Percentiles rank a stretch among this genome's conserved stretches.
These are phyloP conservation scores for Luffa aegyptiaca DNA, from an alignment of 306 rosid species.

Conservation along the genomic window DNA sequence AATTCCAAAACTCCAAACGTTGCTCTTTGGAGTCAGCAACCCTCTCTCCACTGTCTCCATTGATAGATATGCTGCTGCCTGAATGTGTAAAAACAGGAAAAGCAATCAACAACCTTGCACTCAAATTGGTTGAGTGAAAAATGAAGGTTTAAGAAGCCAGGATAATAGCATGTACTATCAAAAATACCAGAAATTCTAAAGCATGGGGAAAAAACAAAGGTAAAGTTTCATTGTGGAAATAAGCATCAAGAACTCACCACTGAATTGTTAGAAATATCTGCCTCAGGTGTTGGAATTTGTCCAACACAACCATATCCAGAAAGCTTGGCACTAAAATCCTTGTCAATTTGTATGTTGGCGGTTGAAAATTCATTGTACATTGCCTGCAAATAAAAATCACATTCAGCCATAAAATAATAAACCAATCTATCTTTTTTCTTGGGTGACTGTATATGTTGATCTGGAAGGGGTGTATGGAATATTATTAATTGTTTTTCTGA, in stretches of 20 bases:
- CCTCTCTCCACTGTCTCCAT: slow-evolving; percentile 93
- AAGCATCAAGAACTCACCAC: slow-evolving; percentile 40
- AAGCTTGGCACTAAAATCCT: slow-evolving; percentile 98
- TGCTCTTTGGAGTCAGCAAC: slow-evolving; percentile 95
- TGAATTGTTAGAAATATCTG: slow-evolving; percentile 68
- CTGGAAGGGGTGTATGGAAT: not conserved
- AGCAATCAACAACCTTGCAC: not conserved
- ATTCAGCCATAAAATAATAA: slow-evolving; percentile 26
- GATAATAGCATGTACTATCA: not conserved
- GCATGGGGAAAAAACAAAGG: not conserved
- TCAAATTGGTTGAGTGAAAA: not conserved
- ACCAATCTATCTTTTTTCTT: not conserved
- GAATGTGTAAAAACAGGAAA: slow-evolving; percentile 14
- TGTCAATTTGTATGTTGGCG: slow-evolving; percentile 87
- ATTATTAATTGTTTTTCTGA: not conserved
- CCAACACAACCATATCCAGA: slow-evolving; percentile 98
- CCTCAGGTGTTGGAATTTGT: slow-evolving; percentile 53
- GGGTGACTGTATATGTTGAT: not conserved
- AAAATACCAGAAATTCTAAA: not conserved
- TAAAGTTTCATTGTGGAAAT: not conserved
- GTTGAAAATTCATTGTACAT: slow-evolving; percentile 96
- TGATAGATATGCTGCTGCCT: slow-evolving; percentile 90
- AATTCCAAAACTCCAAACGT: slow-evolving; percentile 91
- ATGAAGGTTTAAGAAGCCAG: not conserved
- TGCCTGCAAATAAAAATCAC: slow-evolving; percentile 47